A percentile compares a stretch with the other conserved stretches of the same genome.
Evolutionary conservation across 208 protist species (phyloP).

Genomic region (Trypanosoma lewisi): DNA sequence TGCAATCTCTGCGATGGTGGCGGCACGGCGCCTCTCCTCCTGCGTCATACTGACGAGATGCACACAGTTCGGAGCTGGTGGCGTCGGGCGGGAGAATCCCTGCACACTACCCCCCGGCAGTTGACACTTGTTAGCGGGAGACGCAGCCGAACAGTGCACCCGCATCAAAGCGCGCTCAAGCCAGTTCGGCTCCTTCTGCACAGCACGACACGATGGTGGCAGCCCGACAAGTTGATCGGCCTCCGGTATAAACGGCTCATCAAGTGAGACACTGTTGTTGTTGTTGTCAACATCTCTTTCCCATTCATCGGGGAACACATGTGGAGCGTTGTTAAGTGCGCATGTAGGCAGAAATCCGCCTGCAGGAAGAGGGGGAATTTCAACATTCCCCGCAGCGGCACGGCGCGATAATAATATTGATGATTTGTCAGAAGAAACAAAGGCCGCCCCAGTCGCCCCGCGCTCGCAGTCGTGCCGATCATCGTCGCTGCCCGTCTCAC

Average conservation of each 20-base stretch:
- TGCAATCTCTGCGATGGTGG: constrained; percentile 14
- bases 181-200: constrained; percentile 25
- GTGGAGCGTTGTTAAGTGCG: not conserved
- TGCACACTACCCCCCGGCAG: not conserved
- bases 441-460: not conserved
- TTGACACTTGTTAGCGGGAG: not conserved
- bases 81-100: not conserved
- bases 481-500: not conserved
- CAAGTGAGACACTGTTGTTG: not conserved
- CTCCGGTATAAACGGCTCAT: constrained; percentile 5
- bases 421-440: not conserved
- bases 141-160: not conserved
- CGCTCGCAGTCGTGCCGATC: not conserved
- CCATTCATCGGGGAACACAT: not conserved
- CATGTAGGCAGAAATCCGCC: no score
- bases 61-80: constrained; percentile 7
- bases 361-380: no score
- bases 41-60: not conserved
- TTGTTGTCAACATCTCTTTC: not conserved
- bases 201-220: constrained; percentile 23
- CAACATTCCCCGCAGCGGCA: not conserved
- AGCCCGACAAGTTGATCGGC: not conserved
- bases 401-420: no score
- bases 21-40: not conserved
- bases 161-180: constrained; percentile 23